Base-by-base conservation (phyloP, 1,284 basidiomycete species). In the Coniophora puteana region DNA sequence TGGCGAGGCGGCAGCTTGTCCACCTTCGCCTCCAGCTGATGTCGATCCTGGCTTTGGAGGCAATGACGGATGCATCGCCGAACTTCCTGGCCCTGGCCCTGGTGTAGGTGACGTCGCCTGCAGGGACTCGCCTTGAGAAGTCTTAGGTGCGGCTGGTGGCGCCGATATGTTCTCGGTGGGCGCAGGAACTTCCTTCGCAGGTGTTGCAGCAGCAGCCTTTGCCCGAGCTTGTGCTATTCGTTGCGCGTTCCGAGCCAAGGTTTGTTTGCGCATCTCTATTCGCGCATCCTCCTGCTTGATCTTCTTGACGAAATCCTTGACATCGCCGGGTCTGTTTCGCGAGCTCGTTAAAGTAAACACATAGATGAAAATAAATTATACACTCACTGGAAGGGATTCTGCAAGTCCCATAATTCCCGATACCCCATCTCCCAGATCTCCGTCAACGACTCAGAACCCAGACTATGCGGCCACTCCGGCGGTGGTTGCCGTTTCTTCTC, bases 341-440 rank as follows among this genome's bases (percentile, higher is more conserved):
- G 16, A 51, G 38, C n/a, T 17, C 3, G 23, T 12, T 8, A 1
- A 40, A 39, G 14, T 49, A 21, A 48, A 51, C 21, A 28, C n/a
- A n/a, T n/a, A n/a, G n/a, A n/a, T n/a, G n/a, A n/a, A n/a, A n/a
- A n/a, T n/a, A n/a, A n/a, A n/a, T 41, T 28, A 23, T 22, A 36
- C 27, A 62, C 74, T 61, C 53, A 84, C 86, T 74, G 74, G 70
- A 82, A 80, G 8, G 77, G 76, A 43, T 65, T 73, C 56, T 84
- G 69, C 18, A 89, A 57, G 54, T 88, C 81, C 10, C 51, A 45
- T 42, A 84, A 52, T 38, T 77, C 78, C 47, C 76, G 63, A 52
- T 83, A 89, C 6, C 87, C 87, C 77, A 83, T 78, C 42, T 78
- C 74, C 87, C 87, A 89, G 23, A 88, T 83, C 50, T 89, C 85